phyloP scores from a whole-genome alignment of 2,329 filamentous ascomycete genomes.

The Clarireedia paspali region DNA sequence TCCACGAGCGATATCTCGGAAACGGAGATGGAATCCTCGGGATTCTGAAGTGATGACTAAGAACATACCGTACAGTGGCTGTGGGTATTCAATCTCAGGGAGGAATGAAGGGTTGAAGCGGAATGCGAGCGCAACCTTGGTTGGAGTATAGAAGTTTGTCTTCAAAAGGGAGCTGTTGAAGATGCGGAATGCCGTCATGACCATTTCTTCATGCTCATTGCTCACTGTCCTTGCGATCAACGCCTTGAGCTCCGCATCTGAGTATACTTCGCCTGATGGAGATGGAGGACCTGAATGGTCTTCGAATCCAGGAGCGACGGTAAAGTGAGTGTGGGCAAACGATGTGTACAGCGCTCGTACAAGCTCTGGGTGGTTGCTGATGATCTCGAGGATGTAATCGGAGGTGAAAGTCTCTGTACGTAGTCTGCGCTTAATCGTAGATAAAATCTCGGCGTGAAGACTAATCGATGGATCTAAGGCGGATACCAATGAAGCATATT shows the following conservation, averaged over 20 bases:
- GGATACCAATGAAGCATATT: slow-evolving; percentile 81
- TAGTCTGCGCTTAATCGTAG: slow-evolving; percentile 90
- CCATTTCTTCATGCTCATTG: slow-evolving; percentile 96
- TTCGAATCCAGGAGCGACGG: slow-evolving; percentile 43
- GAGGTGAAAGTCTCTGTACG: slow-evolving; percentile 96
- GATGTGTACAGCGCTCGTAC: slow-evolving; percentile 83
- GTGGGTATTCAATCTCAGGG: slow-evolving; percentile 85
- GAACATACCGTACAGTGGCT: slow-evolving; percentile 96
- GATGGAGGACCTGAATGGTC: slow-evolving; percentile 47
- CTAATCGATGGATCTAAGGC: slow-evolving; percentile 76
- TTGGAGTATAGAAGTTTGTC: slow-evolving; percentile 92
- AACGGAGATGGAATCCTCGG: slow-evolving; percentile 92
- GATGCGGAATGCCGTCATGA: slow-evolving; percentile 91
- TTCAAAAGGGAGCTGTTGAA: slow-evolving; percentile 94
- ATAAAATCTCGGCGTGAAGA: slow-evolving; percentile 72
- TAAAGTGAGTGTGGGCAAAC: slow-evolving; percentile 80
- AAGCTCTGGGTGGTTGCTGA: slow-evolving; percentile 79
- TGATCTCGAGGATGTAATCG: slow-evolving; percentile 97
- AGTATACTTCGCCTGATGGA: slow-evolving; percentile 59
- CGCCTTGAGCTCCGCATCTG: slow-evolving; percentile 64
- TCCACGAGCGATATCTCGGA: slow-evolving; percentile 92
- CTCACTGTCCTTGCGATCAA: slow-evolving; percentile 71
- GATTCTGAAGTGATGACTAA: slow-evolving; percentile 95
- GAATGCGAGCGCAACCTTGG: slow-evolving; percentile 97
- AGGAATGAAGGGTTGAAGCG: slow-evolving; percentile 84